Conservation (phyloP, 2,329 filamentous ascomycete species). For the Curvularia sp. region DNA sequence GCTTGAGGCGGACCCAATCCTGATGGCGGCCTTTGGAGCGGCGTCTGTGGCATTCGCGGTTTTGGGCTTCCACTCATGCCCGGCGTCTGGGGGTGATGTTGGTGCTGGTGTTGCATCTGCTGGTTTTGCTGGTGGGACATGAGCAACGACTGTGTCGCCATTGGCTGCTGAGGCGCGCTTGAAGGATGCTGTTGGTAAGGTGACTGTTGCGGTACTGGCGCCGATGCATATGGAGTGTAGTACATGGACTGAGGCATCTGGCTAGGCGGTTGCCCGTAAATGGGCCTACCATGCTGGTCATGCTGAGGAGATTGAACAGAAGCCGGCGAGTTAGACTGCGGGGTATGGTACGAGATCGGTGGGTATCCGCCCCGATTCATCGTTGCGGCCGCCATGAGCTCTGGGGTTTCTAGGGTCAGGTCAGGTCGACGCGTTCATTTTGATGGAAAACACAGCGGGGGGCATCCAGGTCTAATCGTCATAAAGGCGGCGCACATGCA, state of each 20-base stretch:
- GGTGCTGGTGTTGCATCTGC: slow-evolving; percentile 54
- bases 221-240: slow-evolving; percentile 62
- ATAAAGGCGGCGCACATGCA: not conserved
- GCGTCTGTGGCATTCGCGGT: slow-evolving; percentile 56
- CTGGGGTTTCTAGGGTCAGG: slow-evolving; percentile 70
- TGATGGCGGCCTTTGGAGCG: slow-evolving; percentile 65
- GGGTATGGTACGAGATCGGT: slow-evolving; percentile 87
- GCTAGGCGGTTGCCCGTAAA: slow-evolving; percentile 81
- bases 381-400: slow-evolving; percentile 71
- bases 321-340: slow-evolving; percentile 92
- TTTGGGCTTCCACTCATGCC: slow-evolving; percentile 69
- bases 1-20: slow-evolving; percentile 53
- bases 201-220: slow-evolving; percentile 61
- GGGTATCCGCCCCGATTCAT: slow-evolving; percentile 75
- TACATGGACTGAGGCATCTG: slow-evolving; percentile 89
- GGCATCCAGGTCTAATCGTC: slow-evolving; percentile 18
- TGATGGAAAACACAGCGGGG: slow-evolving; percentile 8
- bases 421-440: slow-evolving; percentile 47
- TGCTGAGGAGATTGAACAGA: slow-evolving; percentile 92
- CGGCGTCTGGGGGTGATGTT: slow-evolving; percentile 57
- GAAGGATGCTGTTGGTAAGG: slow-evolving; percentile 65
- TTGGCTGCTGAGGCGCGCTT: slow-evolving; percentile 63
- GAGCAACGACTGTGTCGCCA: slow-evolving; percentile 57
- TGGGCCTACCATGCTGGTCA: slow-evolving; percentile 81
- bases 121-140: slow-evolving; percentile 61